Evolutionary conservation across 352 stramenopile genomes (phyloP).

Genomic region (Aphanomyces stellatus): DNA sequence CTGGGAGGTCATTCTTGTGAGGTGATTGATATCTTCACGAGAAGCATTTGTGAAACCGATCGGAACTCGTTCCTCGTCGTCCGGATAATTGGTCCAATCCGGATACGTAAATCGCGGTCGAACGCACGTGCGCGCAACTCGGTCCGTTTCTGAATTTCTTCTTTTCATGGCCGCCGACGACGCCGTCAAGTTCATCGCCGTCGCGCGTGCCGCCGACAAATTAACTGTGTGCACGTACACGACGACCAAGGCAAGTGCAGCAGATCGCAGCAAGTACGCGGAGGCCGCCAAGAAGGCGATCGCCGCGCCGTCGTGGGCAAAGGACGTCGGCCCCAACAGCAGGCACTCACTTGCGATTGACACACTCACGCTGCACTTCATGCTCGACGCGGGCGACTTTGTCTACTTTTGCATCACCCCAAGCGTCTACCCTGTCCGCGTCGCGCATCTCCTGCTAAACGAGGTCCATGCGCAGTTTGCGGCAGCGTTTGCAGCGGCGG

Average conservation of each 20-base stretch:
- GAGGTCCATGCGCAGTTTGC: slow-evolving; percentile 11
- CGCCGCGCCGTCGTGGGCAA: slow-evolving; percentile 5
- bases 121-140: background rate
- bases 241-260: background rate
- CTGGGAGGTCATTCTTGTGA: no score
- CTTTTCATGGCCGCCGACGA: background rate
- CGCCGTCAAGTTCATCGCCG: slow-evolving; percentile 19
- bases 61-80: background rate
- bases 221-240: background rate
- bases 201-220: slow-evolving; percentile 3
- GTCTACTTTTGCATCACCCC: slow-evolving; percentile 13
- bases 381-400: slow-evolving; percentile 16
- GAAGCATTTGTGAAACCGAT: no score
- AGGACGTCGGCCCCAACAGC: slow-evolving; percentile 8
- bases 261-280: background rate
- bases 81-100: background rate
- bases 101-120: background rate
- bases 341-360: slow-evolving; percentile 15
- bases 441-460: slow-evolving; percentile 17
- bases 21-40: no score
- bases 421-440: slow-evolving; percentile 9
- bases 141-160: background rate
- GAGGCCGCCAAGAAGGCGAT: slow-evolving; percentile 8
- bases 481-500: background rate
- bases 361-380: slow-evolving; percentile 17